A percentile compares a stretch with the other conserved stretches of the same genome.
Conservation (phyloP, 106 monocot species). For the Dendrobium officinale region DNA sequence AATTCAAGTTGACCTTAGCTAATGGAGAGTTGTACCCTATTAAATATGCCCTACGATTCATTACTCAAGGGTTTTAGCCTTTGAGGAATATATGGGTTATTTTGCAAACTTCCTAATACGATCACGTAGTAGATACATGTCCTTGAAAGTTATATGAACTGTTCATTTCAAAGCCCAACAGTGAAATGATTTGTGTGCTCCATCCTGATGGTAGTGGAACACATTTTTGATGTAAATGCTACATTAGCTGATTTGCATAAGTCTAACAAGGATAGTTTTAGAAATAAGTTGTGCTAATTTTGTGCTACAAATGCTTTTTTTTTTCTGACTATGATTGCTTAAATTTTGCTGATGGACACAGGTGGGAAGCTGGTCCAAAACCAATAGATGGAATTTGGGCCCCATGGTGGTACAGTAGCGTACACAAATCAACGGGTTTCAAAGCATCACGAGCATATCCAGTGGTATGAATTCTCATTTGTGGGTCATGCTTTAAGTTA, state of each 20-base stretch:
- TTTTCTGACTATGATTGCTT: neutral
- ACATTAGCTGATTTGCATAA: neutral
- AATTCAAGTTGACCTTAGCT: no score
- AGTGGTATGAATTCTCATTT: conserved; percentile 24
- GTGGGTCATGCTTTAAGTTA: neutral
- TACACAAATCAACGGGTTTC: conserved; percentile 88
- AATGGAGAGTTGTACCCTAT: no score
- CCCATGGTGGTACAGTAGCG: conserved; percentile 89
- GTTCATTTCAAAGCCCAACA: neutral
- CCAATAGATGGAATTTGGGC: conserved; percentile 93
- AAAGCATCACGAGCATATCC: conserved; percentile 22
- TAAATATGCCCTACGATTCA: no score
- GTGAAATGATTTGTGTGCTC: neutral
- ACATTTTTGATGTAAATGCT: neutral
- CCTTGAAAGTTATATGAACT: neutral
- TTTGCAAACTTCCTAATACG: neutral
- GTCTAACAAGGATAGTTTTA: neutral
- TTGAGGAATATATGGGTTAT: no score
- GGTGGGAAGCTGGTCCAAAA: conserved; percentile 95
- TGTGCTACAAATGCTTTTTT: neutral
- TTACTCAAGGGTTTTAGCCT: no score
- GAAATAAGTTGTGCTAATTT: neutral
- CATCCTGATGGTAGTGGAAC: neutral
- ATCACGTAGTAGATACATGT: neutral
- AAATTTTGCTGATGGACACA: conserved; percentile 9